Evolutionary conservation across 2,329 filamentous ascomycete species (phyloP), one percentile per base, ranked within the genome.

Genomic region (Hypomyces rosellus): DNA sequence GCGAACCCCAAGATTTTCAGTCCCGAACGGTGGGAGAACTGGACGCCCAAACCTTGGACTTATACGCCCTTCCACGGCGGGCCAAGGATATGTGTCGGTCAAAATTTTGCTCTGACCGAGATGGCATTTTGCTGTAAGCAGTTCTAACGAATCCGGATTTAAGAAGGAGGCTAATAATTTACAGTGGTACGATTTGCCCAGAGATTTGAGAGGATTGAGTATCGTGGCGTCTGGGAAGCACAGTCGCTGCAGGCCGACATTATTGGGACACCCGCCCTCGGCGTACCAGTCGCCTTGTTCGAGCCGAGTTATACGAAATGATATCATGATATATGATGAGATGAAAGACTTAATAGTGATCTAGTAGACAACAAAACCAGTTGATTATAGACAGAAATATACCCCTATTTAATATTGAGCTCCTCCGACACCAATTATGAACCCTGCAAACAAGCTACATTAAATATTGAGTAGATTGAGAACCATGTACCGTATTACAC

Each of bases 61-160:
- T 80, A 75, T 50, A 72, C 77, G 41, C 76, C 76, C 0, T 78
- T 79, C 51, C 76, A 77, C 48, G 74, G 74, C 2, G 76, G 75
- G 0, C 74, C 75, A 2, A 62, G 75, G 11, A 76, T 75, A 46
- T 81, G 78, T 54, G 75, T 81, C 34, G 78, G 78, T 1, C 78
- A 81, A 64, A 78, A 81, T 53, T 81, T 82, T 64, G 78, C 78
- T 3, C 72, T 76, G 62, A 74, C 78, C 3, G 78, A 81, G 64
- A 80, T 81, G 75, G 74, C 72, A 0, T 81, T 69, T 54, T 65
- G 61, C 42, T 54, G 70, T 73, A 55, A 63, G 70, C 25, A 30
- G 25, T 30, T 30, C 25, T 14, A 9, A 8, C 8, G 15, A 39
- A 13, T 15, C 7, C 77, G 55, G 69, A 69, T 1, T 18, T 33